A percentile compares a stretch with the other conserved stretches of the same genome.
These are phyloP conservation scores for Aspergillus leporis DNA, from an alignment of 495 filamentous ascomycete species.

Conservation along the genomic window DNA sequence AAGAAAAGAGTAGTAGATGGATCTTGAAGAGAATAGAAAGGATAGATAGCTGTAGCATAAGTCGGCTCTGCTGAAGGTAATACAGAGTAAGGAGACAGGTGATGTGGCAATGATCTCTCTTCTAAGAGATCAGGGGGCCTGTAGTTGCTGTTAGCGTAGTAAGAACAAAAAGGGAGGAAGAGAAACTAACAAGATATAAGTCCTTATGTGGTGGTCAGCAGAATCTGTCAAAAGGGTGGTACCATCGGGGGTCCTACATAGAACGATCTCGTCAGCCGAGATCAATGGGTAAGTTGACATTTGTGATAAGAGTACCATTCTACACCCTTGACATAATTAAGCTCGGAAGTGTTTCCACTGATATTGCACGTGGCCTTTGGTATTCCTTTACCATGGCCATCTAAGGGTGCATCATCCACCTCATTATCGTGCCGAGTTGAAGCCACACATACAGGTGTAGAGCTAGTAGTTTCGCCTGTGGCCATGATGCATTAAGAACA, in stretches of 20 bases:
- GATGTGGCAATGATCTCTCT: constrained; percentile 41
- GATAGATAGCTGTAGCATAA: constrained; percentile 70
- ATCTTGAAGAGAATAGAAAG: constrained; percentile 66
- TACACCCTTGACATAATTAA: constrained; percentile 58
- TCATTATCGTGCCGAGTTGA: constrained; percentile 21
- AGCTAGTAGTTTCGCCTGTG: neutral
- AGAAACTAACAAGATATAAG: constrained; percentile 63
- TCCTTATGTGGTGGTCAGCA: constrained; percentile 65
- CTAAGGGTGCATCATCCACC: neutral
- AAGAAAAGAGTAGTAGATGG: constrained; percentile 69
- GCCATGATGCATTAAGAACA: constrained; percentile 14
- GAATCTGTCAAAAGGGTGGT: constrained; percentile 76
- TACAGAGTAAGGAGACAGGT: constrained; percentile 60
- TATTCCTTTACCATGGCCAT: neutral
- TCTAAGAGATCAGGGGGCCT: constrained; percentile 70
- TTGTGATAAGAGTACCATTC: constrained; percentile 50
- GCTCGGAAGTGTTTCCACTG: neutral
- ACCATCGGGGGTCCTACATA: constrained; percentile 72
- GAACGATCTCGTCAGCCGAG: neutral
- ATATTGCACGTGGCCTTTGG: neutral
- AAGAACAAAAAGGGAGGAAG: neutral
- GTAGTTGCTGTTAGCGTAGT: constrained; percentile 11
- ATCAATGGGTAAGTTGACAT: neutral
- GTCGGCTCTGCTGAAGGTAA: constrained; percentile 66
- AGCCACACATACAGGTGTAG: constrained; percentile 35